Percentiles rank a stretch among this genome's conserved stretches.
These are phyloP conservation scores for Planoprotostelium fungivorum DNA, from an alignment of 78 protist genomes.

Conservation along the genomic window DNA sequence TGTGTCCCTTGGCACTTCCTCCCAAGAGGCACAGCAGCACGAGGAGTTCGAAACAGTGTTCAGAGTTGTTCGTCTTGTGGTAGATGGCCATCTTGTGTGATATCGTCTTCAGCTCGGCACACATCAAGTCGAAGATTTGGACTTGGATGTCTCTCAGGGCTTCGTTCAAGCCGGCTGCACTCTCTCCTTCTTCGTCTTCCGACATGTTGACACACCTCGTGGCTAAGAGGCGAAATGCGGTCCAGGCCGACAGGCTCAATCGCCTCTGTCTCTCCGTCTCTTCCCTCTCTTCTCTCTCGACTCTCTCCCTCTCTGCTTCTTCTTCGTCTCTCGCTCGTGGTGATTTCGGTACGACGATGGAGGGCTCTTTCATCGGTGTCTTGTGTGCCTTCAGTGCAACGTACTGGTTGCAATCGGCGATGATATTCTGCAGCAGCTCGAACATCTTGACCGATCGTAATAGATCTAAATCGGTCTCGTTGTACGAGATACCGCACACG, in stretches of 20 bases:
- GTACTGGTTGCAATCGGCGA: not conserved
- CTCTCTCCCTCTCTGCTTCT: not conserved
- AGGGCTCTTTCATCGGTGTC: not conserved
- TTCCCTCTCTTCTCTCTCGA: not conserved
- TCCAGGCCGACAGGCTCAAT: conserved; percentile 10
- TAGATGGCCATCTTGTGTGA: not conserved
- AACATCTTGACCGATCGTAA: not conserved
- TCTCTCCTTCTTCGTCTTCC: not conserved
- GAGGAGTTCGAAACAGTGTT: conserved; percentile 1
- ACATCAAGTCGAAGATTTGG: not conserved
- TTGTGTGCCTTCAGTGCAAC: not conserved
- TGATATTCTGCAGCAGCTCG: not conserved
- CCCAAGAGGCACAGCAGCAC: not conserved
- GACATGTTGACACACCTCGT: not conserved
- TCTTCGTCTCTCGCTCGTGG: not conserved
- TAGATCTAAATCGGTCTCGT: not conserved
- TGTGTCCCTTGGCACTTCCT: not conserved
- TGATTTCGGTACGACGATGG: not conserved
- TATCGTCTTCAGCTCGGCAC: conserved; percentile 3
- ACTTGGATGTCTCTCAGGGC: not conserved
- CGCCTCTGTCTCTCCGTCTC: not conserved
- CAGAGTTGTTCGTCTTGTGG: not conserved
- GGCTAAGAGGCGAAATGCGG: not conserved
- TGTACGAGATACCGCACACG: not conserved
- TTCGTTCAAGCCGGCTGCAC: not conserved